Conservation (phyloP, 306 rosid species). For the Cucumis hystrix region DNA sequence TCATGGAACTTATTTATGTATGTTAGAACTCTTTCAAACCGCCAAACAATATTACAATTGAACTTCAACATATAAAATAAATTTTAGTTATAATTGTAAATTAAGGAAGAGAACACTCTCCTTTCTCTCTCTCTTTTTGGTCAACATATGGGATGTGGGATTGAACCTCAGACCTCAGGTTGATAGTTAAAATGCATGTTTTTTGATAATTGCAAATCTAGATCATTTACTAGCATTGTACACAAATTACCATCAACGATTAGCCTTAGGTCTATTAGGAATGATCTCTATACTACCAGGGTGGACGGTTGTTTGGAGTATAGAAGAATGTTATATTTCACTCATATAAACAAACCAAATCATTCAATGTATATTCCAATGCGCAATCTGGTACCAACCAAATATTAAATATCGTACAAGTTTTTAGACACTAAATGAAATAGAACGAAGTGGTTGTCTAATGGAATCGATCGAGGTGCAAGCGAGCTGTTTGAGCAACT, state of each 20-base stretch:
- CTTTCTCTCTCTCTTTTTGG: too few species aligned
- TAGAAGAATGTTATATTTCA: not conserved
- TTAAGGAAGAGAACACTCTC: too few species aligned
- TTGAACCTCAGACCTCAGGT: too few species aligned
- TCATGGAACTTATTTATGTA: not conserved
- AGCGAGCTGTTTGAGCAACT: not conserved
- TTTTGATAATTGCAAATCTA: too few species aligned
- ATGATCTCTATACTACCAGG: not conserved
- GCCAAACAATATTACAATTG: not conserved
- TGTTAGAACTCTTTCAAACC: not conserved
- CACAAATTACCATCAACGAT: not conserved
- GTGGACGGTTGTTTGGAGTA: not conserved
- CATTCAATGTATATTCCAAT: not conserved
- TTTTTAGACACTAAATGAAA: not conserved
- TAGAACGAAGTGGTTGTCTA: not conserved
- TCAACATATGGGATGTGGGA: too few species aligned
- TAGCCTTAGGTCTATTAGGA: not conserved
- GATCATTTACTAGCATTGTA: not conserved
- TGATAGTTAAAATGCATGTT: too few species aligned
- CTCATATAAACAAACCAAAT: not conserved
- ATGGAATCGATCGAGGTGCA: not conserved
- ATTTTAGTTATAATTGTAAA: too few species aligned
- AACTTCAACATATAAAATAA: not conserved
- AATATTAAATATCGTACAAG: not conserved
- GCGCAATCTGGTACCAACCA: not conserved